Percentiles rank a stretch among this genome's conserved stretches.
phyloP scores from a whole-genome alignment of 1,284 basidiomycete species.

The Moesziomyces aphidis region DNA sequence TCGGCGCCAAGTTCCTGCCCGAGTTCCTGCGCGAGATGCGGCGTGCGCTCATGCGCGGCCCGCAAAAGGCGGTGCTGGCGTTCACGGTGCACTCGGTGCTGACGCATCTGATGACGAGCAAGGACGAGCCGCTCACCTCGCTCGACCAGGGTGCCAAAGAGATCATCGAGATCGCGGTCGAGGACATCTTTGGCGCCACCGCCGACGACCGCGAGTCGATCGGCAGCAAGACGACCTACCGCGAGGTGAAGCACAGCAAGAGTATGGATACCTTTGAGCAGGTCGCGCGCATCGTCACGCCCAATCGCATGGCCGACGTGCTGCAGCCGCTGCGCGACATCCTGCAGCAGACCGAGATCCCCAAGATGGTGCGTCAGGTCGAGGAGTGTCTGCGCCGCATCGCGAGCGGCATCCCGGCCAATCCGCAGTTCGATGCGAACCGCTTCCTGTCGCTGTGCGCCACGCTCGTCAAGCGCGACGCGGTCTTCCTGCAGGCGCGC shows the following conservation, averaged over 20 bases:
- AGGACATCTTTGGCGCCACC: slow-evolving; percentile 94
- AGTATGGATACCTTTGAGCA: slow-evolving; percentile 67
- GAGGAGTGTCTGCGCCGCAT: slow-evolving; percentile 90
- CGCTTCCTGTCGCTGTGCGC: slow-evolving; percentile 87
- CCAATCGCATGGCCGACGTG: slow-evolving; percentile 76
- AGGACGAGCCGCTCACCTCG: slow-evolving; percentile 72
- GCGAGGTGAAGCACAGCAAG: slow-evolving; percentile 65
- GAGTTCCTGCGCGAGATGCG: slow-evolving; percentile 83
- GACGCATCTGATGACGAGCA: slow-evolving; percentile 71
- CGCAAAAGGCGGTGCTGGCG: slow-evolving; percentile 92
- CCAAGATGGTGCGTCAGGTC: slow-evolving; percentile 84
- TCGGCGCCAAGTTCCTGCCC: slow-evolving; percentile 82
- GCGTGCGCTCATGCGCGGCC: slow-evolving; percentile 85
- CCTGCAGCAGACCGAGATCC: slow-evolving; percentile 84
- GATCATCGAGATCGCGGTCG: slow-evolving; percentile 84
- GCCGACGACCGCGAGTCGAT: slow-evolving; percentile 89
- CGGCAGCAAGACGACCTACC: slow-evolving; percentile 86
- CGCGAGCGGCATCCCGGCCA: slow-evolving; percentile 85
- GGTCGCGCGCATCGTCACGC: slow-evolving; percentile 55
- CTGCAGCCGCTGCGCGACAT: slow-evolving; percentile 85
- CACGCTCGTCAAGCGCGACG: slow-evolving; percentile 90
- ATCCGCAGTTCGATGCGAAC: slow-evolving; percentile 77
- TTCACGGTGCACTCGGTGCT: slow-evolving; percentile 86
- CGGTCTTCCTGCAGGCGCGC: slow-evolving; percentile 66
- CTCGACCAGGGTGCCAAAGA: slow-evolving; percentile 78